Percentiles rank a stretch among this genome's conserved stretches.
Evolutionary conservation across 2,329 filamentous ascomycete genomes (phyloP).

Genomic region (Sclerotinia sclerotiorum): DNA sequence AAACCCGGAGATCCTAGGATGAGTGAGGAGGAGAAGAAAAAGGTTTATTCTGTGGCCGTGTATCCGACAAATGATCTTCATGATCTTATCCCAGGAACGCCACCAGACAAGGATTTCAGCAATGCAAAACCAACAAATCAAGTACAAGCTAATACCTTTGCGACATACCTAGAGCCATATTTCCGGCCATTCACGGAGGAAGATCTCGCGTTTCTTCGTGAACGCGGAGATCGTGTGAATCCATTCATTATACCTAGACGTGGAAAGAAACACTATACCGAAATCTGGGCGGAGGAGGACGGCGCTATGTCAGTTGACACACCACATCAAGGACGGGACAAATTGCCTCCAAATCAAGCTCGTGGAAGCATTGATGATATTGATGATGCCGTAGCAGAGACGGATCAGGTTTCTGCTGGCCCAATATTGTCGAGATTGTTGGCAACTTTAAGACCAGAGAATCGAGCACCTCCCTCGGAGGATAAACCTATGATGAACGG

Average conservation of each 20-base stretch:
- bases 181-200: conserved; percentile 89
- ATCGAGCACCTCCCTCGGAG: conserved; percentile 55
- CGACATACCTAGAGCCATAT: conserved; percentile 88
- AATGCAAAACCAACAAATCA: conserved; percentile 91
- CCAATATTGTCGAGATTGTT: conserved; percentile 82
- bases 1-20: conserved; percentile 59
- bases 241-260: conserved; percentile 86
- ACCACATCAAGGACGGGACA: conserved; percentile 60
- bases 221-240: conserved; percentile 78
- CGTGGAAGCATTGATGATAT: conserved; percentile 84
- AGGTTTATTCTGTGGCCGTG: conserved; percentile 81
- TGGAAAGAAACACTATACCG: conserved; percentile 81
- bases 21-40: conserved; percentile 79
- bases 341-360: conserved; percentile 74
- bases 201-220: conserved; percentile 87
- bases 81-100: conserved; percentile 82
- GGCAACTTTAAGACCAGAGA: conserved; percentile 76
- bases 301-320: conserved; percentile 73
- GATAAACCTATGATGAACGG: conserved; percentile 57
- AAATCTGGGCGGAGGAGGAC: conserved; percentile 94
- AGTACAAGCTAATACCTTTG: conserved; percentile 90
- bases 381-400: conserved; percentile 82
- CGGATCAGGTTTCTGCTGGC: conserved; percentile 83
- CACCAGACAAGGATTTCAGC: conserved; percentile 94
- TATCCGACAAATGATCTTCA: conserved; percentile 80